A percentile compares a stretch with the other conserved stretches of the same genome.
phyloP scores from a whole-genome alignment of 2,329 filamentous ascomycete genomes.

The Alternaria angustiovoidea region DNA sequence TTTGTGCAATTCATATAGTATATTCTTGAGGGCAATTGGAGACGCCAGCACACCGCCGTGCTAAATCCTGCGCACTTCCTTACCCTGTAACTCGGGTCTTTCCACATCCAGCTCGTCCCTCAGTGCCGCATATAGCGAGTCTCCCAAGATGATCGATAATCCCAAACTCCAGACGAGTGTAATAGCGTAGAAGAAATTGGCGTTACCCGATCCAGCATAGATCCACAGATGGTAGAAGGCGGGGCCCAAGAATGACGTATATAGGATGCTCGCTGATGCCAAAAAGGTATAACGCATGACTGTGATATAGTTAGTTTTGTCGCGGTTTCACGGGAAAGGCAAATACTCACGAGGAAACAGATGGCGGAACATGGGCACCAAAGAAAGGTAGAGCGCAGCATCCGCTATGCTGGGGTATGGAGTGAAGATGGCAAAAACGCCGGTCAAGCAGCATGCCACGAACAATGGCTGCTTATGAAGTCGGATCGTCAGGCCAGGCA shows the following conservation, averaged over 20 bases:
- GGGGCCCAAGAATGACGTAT: slow-evolving; percentile 86
- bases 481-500: slow-evolving; percentile 83
- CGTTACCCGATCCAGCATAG: slow-evolving; percentile 95
- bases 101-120: slow-evolving; percentile 95
- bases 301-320: slow-evolving; percentile 41
- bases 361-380: slow-evolving; percentile 88
- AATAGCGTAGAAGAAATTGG: slow-evolving; percentile 99
- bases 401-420: slow-evolving; percentile 95
- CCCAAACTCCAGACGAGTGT: slow-evolving; percentile 98
- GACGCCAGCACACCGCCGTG: not conserved
- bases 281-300: slow-evolving; percentile 95
- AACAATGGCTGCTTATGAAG: slow-evolving; percentile 86
- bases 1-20: not conserved
- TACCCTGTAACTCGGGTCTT: slow-evolving; percentile 86
- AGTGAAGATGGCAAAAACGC: slow-evolving; percentile 94
- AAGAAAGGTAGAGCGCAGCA: slow-evolving; percentile 81
- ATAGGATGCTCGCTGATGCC: slow-evolving; percentile 81
- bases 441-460: slow-evolving; percentile 82
- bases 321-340: not conserved
- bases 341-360: slow-evolving; percentile 75
- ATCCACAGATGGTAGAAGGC: slow-evolving; percentile 99
- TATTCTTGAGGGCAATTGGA: not conserved
- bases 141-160: slow-evolving; percentile 83
- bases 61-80: slow-evolving; percentile 86
- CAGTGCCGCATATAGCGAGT: slow-evolving; percentile 86